Evolutionary conservation across 1,284 basidiomycete species (phyloP).

Genomic region (Malassezia arunalokei): DNA sequence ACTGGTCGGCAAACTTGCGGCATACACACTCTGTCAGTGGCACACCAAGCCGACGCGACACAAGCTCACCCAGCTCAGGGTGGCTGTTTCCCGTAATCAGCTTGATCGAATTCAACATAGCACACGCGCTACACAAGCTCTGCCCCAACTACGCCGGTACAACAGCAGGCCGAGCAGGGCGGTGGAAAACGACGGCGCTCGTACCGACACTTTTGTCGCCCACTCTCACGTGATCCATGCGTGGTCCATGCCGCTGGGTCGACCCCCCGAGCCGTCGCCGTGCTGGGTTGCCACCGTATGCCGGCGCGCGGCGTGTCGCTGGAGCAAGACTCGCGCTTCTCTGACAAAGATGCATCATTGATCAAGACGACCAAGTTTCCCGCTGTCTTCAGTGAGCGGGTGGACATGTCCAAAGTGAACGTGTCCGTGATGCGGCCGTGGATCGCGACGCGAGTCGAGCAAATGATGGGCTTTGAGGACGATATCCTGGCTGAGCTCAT

Average conservation of each 20-base stretch:
- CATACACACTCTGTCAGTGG: slow-evolving; percentile 78
- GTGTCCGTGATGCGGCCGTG: slow-evolving; percentile 63
- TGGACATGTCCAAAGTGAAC: slow-evolving; percentile 91
- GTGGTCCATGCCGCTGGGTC: background rate
- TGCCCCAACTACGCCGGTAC: too few species aligned
- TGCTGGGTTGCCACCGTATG: background rate
- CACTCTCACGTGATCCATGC: background rate
- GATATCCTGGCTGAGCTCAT: slow-evolving; percentile 94
- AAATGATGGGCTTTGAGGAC: slow-evolving; percentile 84
- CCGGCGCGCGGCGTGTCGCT: slow-evolving; percentile 21
- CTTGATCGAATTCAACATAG: slow-evolving; percentile 57
- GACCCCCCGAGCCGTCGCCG: background rate
- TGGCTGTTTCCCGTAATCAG: slow-evolving; percentile 93
- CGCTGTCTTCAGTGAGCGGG: slow-evolving; percentile 58
- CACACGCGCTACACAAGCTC: background rate
- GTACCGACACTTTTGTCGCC: background rate
- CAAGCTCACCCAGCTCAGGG: slow-evolving; percentile 83
- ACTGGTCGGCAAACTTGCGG: slow-evolving; percentile 77
- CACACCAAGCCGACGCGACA: slow-evolving; percentile 89
- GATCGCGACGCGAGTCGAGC: slow-evolving; percentile 79
- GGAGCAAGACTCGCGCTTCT: slow-evolving; percentile 57
- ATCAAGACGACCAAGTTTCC: slow-evolving; percentile 77
- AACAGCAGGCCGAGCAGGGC: too few species aligned
- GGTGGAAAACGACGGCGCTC: background rate
- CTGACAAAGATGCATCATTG: slow-evolving; percentile 82